Percentiles rank a stretch among this genome's conserved stretches.
These are phyloP conservation scores for Coniochaeta sp. DNA, from an alignment of 2,329 filamentous ascomycete species.

Conservation along the genomic window DNA sequence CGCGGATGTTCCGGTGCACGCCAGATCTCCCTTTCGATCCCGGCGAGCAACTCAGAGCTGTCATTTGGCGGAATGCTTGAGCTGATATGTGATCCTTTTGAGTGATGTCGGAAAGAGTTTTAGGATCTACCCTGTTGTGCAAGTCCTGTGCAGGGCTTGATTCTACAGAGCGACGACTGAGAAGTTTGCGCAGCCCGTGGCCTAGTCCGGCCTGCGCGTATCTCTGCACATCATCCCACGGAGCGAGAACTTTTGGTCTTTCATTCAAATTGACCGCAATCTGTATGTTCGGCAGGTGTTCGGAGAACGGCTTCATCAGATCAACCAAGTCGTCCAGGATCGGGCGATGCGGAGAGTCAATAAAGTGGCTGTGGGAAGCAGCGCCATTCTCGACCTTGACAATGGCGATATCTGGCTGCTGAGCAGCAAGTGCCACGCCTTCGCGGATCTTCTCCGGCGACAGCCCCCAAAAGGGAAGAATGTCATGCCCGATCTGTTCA, in stretches of 20 bases:
- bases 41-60: constrained; percentile 45
- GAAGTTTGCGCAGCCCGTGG: constrained; percentile 32
- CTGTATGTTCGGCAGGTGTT: constrained; percentile 74
- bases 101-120: not conserved
- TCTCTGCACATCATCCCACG: constrained; percentile 52
- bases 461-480: constrained; percentile 72
- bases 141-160: not conserved
- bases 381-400: constrained; percentile 58
- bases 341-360: constrained; percentile 21
- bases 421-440: constrained; percentile 34
- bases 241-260: constrained; percentile 63
- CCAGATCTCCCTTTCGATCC: constrained; percentile 51
- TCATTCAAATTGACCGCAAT: constrained; percentile 76
- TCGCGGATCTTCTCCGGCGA: constrained; percentile 60
- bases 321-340: constrained; percentile 40
- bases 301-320: constrained; percentile 65
- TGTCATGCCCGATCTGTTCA: constrained; percentile 66
- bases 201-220: constrained; percentile 19
- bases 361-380: constrained; percentile 32
- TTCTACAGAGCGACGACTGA: constrained; percentile 37
- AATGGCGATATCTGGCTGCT: constrained; percentile 34
- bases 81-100: constrained; percentile 12
- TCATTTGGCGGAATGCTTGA: constrained; percentile 30
- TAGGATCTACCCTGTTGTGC: not conserved
- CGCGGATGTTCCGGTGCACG: constrained; percentile 54